Evolutionary conservation across 2,329 filamentous ascomycete species (phyloP).

Genomic region (Colletotrichum salicis): DNA sequence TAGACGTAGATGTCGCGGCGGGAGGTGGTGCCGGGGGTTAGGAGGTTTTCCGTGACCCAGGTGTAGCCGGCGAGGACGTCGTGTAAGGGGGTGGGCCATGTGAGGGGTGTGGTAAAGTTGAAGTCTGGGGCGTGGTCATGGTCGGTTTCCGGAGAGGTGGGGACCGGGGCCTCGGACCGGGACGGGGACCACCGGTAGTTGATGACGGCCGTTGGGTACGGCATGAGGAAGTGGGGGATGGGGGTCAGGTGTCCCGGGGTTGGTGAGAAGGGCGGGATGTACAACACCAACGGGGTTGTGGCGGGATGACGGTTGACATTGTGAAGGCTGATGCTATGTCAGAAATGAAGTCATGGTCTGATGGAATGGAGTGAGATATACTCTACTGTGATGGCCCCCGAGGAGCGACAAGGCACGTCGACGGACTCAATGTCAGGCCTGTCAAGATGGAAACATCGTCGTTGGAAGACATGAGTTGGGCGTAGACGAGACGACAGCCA

Average conservation of each 20-base stretch:
- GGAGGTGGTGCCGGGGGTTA: slow-evolving; percentile 46
- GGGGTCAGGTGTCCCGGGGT: slow-evolving; percentile 39
- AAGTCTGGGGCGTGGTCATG: neutral
- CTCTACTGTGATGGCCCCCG: slow-evolving; percentile 63
- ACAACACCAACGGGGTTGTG: slow-evolving; percentile 61
- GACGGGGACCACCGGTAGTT: slow-evolving; percentile 67
- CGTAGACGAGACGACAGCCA: slow-evolving; percentile 24
- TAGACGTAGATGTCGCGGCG: slow-evolving; percentile 60
- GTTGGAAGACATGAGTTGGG: slow-evolving; percentile 12
- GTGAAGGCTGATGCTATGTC: slow-evolving; percentile 55
- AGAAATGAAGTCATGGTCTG: slow-evolving; percentile 27
- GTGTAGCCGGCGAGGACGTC: slow-evolving; percentile 65
- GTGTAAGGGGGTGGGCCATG: slow-evolving; percentile 68
- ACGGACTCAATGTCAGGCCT: slow-evolving; percentile 51
- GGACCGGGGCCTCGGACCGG: slow-evolving; percentile 49
- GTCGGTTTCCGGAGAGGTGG: slow-evolving; percentile 30
- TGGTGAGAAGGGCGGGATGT: slow-evolving; percentile 62
- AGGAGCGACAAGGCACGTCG: slow-evolving; percentile 58
- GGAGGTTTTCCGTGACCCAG: slow-evolving; percentile 60
- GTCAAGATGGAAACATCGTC: slow-evolving; percentile 33
- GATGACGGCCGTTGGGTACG: slow-evolving; percentile 62
- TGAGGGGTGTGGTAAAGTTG: slow-evolving; percentile 41
- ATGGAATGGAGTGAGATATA: slow-evolving; percentile 44
- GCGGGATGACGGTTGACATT: slow-evolving; percentile 53
- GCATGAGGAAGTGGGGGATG: slow-evolving; percentile 54